Base-by-base conservation (phyloP, 306 rosid species). In the Gastrolobium bilobum region DNA sequence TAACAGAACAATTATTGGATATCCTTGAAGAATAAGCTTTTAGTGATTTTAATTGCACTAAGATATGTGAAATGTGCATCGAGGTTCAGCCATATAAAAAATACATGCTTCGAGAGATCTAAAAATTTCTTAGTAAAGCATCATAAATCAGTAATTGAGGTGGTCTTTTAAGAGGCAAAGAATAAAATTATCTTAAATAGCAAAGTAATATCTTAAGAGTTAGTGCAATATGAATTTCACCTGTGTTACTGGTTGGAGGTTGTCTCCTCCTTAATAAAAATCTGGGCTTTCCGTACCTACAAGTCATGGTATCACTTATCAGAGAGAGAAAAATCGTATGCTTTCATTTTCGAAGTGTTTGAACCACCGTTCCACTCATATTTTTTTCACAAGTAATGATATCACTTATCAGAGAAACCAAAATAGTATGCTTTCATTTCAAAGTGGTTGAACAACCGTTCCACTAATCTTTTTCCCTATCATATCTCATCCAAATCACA, bases 211-310 rank as follows among this genome's bases (percentile, higher is more conserved):
- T 58, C 31, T 51, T 37, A 15, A 20, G 20, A 20, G 20, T 0
- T 2, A 2, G 63, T 64, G 20, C n/a, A 42, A 10, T 38, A 7
- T 37, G 15, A 63, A 7, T 56, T 33, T 42, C 52, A 46, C 69
- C 67, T 74, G 50, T 44, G 63, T 65, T 34, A 70, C 20, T 63
- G 86, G 74, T 54, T 69, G 56, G 78, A 68, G 0, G 79, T 65
- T 51, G 85, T 70, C 14, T 80, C 82, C 39, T 78, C 61, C 61
- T 50, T 51, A 29, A 82, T 37, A 79, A 65, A 73, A 77, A 82
- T 14, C 14, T 53, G 86, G 15, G 83, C 87, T 62, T 80, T 91
- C 34, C 31, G 85, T 53, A 78, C 92, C 93, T 89, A 77, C 3
- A 26, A 35, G 44, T 53, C 26, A 20, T 20, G 26, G 26, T 20